Conservation (phyloP, 75 land plant species). For the Chamaecyparis obtusa region DNA sequence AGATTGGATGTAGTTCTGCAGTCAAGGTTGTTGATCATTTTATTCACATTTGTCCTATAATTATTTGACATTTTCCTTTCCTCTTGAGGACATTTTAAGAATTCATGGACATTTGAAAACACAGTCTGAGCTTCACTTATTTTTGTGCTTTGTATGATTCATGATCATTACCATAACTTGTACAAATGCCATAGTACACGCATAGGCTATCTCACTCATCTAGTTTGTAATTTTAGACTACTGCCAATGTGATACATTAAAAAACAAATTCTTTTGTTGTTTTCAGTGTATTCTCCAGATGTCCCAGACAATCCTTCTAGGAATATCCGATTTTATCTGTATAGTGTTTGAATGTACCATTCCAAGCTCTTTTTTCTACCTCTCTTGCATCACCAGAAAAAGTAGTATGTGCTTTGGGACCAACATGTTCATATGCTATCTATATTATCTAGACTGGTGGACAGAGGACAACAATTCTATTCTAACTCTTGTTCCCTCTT, state of each 20-base stretch:
- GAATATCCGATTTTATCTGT: neutral
- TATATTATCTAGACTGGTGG: neutral
- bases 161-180: neutral
- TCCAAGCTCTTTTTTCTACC: too few species aligned
- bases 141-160: neutral
- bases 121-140: neutral
- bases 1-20: neutral
- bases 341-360: neutral
- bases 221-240: neutral
- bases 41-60: neutral
- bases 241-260: neutral
- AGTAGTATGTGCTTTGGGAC: neutral
- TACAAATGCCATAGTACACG: neutral
- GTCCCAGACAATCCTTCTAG: neutral
- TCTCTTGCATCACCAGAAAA: neutral
- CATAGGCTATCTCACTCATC: neutral
- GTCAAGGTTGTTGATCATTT: neutral
- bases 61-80: neutral
- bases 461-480: neutral
- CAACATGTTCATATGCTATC: neutral
- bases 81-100: neutral
- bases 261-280: neutral
- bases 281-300: neutral
- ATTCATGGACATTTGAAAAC: neutral
- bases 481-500: neutral